These are phyloP conservation scores for Aureobasidium sp. DNA, from an alignment of 2,329 filamentous ascomycete genomes.

Conservation along the genomic window DNA sequence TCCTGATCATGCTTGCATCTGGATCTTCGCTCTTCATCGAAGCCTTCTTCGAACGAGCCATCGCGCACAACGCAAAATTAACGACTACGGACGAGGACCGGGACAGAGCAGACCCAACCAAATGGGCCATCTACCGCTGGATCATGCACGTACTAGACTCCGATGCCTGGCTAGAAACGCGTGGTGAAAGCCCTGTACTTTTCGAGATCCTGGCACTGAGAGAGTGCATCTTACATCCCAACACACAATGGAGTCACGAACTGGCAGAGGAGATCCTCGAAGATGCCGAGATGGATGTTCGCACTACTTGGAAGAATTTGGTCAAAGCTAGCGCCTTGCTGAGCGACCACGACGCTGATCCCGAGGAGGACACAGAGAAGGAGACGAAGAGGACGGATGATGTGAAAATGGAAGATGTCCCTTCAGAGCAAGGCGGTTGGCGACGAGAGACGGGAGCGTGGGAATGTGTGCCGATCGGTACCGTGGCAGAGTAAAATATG, in stretches of 20 bases:
- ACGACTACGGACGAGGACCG: slow-evolving; percentile 13
- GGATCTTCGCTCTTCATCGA: slow-evolving; percentile 6
- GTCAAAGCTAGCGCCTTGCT: slow-evolving; percentile 5
- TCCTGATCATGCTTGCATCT: slow-evolving; percentile 23
- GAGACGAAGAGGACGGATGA: slow-evolving; percentile 16
- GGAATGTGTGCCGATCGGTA: slow-evolving; percentile 10
- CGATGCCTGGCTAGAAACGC: slow-evolving; percentile 28
- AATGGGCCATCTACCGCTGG: slow-evolving; percentile 39
- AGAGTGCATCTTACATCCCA: slow-evolving; percentile 30
- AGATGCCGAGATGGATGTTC: slow-evolving; percentile 3
- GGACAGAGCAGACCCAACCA: slow-evolving; percentile 26
- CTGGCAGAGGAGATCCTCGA: slow-evolving; percentile 21
- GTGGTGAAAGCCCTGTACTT: slow-evolving; percentile 17
- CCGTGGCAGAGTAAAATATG: neutral
- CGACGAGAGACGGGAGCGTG: slow-evolving; percentile 11
- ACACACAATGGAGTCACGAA: slow-evolving; percentile 29
- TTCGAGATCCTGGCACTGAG: slow-evolving; percentile 14
- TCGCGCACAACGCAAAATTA: neutral
- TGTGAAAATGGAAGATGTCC: slow-evolving; percentile 14
- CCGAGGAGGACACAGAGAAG: slow-evolving; percentile 14
- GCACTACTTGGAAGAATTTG: slow-evolving; percentile 16
- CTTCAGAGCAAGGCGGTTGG: slow-evolving; percentile 14
- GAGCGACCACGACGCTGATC: slow-evolving; percentile 3
- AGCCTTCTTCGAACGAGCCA: slow-evolving; percentile 10
- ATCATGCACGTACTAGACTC: slow-evolving; percentile 37